Evolutionary conservation across 441 rosid species (phyloP).

Genomic region (Geranium incanum): DNA sequence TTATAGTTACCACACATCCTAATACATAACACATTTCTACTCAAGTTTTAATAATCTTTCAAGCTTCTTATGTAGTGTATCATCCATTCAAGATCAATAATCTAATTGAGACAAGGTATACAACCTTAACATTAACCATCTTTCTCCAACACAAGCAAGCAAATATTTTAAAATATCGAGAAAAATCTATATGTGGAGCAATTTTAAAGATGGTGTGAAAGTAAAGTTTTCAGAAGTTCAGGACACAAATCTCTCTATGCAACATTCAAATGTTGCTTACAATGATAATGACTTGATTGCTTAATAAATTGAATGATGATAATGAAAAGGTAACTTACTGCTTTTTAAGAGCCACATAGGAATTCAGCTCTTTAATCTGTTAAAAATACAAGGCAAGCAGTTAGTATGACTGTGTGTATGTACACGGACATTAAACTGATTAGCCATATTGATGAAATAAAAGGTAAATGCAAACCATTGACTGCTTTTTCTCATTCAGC

Average conservation of each 20-base stretch:
- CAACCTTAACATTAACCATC: background rate
- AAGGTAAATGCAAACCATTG: conserved; percentile 44
- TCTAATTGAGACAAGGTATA: background rate
- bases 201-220: background rate
- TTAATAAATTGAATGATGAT: background rate
- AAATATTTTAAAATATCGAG: background rate
- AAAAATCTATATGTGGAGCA: background rate
- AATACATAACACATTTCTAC: background rate
- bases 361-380: conserved; percentile 92
- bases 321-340: conserved; percentile 40
- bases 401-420: conserved; percentile 17
- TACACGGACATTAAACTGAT: conserved; percentile 2
- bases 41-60: background rate
- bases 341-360: conserved; percentile 84
- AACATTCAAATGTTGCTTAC: background rate
- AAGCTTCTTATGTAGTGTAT: background rate
- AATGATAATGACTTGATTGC: background rate
- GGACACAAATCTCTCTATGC: background rate
- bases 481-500: conserved; percentile 77
- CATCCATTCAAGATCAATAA: background rate
- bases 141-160: background rate
- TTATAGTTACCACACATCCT: background rate
- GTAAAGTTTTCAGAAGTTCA: background rate
- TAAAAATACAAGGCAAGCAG: conserved; percentile 22
- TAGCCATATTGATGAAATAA: background rate